Conservation (phyloP, 129 eudicot species). For the Tanacetum coccineum region DNA sequence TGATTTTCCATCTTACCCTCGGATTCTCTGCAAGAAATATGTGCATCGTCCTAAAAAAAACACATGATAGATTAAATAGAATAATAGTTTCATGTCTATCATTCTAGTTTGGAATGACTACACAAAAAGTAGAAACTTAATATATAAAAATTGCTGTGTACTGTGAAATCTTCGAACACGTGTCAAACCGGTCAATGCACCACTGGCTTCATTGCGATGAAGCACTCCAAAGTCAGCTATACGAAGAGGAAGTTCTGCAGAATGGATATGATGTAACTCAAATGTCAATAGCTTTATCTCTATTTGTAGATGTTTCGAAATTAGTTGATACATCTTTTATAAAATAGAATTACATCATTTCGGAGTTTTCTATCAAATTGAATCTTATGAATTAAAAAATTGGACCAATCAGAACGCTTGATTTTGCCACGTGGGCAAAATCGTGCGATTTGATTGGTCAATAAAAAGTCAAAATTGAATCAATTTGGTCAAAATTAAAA, state of each 20-base stretch:
- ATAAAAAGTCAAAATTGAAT: too few species aligned
- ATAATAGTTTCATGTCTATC: background rate
- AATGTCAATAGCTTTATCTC: too few species aligned
- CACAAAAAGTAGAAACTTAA: background rate
- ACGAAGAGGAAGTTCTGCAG: too few species aligned
- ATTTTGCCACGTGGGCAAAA: too few species aligned
- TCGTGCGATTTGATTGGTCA: too few species aligned
- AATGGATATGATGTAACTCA: too few species aligned
- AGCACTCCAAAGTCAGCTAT: background rate
- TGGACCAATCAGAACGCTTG: too few species aligned
- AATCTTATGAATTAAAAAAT: too few species aligned
- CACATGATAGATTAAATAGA: conserved; percentile 15
- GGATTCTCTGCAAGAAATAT: conserved; percentile 94
- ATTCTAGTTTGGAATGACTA: background rate
- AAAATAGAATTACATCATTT: too few species aligned
- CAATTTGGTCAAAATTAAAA: too few species aligned
- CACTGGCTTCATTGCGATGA: conserved; percentile 99
- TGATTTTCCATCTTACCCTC: conserved; percentile 50
- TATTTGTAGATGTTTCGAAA: too few species aligned
- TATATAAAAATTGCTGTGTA: conserved; percentile 18
- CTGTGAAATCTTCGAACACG: conserved; percentile 99
- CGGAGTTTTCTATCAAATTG: too few species aligned
- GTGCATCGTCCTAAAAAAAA: conserved; percentile 88
- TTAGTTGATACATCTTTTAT: background rate
- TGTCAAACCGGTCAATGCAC: conserved; percentile 89